Evolutionary conservation across 2,329 filamentous ascomycete genomes (phyloP), one percentile per base, ranked within the genome.

Genomic region (Coniella lustricola): DNA sequence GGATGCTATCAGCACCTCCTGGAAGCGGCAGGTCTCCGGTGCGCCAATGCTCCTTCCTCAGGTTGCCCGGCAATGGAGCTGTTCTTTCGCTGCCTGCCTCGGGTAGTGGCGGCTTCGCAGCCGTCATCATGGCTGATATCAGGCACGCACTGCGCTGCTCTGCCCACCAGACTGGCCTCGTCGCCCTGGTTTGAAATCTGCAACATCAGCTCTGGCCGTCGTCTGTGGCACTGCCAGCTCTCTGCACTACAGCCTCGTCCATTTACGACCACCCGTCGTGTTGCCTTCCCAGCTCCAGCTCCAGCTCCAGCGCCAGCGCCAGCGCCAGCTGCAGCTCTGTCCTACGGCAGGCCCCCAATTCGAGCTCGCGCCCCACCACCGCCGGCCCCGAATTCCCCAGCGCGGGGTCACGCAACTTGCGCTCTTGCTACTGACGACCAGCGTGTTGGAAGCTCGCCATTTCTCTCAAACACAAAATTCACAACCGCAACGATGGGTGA

Each of bases 401-500:
- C 46, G 46, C 49, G 49, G 46, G 46, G 46, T 49, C 49, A 51
- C 45, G 40, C 49, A 51, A 51, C 49, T 18, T 48, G 49, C 32
- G 35, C 49, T 48, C 40, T 51, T 20, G 49, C 49, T 17, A 22
- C 38, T 2, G 46, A 40, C 40, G 45, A 48, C 35, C 41, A 34
- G 17, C 49, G 42, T 35, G 36, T 39, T 22, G 48, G 78, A 69
- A 45, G 33, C 36, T 17, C 34, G 32, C 14, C 48, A 38, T 34
- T 37, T 18, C 31, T 16, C 17, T 8, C 14, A 10, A 31, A 13
- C 10, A 13, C 38, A 37, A 33, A 22, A 37, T 29, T 5, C 37
- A 47, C 33, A 18, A 43, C 48, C 41, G 53, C 58, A 51, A 62
- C 56, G 58, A 81, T 81, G 73, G 66, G 71, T 44, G 79, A 83